These are phyloP conservation scores for Nepenthes mirabilis DNA, from an alignment of 148 eudicot species.

Conservation along the genomic window DNA sequence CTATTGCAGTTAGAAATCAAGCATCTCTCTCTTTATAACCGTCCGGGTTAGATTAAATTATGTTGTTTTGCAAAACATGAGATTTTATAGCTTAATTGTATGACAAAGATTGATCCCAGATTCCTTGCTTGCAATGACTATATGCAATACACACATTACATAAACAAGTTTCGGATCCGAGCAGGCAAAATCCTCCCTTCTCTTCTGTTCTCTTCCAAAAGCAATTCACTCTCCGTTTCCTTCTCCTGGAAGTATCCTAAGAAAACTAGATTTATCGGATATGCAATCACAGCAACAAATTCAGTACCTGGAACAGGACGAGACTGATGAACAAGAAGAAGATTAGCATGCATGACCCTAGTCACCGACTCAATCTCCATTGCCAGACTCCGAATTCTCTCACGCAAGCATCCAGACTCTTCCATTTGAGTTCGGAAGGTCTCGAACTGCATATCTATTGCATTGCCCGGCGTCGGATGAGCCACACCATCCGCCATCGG, in stretches of 20 bases:
- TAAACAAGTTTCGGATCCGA: no score
- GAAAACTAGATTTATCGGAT: not conserved
- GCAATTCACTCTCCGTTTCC: no score
- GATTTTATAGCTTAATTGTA: no score
- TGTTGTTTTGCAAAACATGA: no score
- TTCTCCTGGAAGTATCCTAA: no score
- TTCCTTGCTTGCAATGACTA: no score
- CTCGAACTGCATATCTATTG: constrained; percentile 61
- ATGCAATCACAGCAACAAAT: not conserved
- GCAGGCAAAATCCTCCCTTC: not conserved
- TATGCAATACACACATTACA: no score
- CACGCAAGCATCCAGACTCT: constrained; percentile 56
- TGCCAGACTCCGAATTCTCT: constrained; percentile 47
- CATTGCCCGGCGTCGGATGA: constrained; percentile 9
- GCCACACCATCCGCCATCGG: constrained; percentile 40
- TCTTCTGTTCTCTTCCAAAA: not conserved
- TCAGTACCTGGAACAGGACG: constrained; percentile 53
- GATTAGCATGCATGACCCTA: constrained; percentile 59
- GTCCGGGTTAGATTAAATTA: no score
- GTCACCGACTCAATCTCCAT: constrained; percentile 57
- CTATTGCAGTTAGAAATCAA: no score
- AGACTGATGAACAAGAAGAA: constrained; percentile 82
- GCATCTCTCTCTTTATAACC: no score
- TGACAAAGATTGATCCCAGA: no score
- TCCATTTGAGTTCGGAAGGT: constrained; percentile 48